Evolutionary conservation across 352 stramenopile genomes (phyloP), one percentile per base, ranked within the genome.

Genomic region (Globisporangium orthogonon): DNA sequence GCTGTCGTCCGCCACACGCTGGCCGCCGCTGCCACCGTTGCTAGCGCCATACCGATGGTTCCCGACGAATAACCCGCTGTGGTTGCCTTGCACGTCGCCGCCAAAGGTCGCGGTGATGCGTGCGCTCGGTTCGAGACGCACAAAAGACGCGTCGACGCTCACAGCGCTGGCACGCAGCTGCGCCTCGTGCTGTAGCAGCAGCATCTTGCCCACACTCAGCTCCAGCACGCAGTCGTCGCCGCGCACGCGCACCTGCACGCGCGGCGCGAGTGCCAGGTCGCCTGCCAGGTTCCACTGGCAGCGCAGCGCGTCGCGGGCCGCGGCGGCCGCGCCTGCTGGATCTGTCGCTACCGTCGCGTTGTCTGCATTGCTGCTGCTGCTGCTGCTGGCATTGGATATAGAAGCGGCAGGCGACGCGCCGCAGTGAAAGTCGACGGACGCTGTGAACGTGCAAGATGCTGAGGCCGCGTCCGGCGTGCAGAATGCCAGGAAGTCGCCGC

Each of bases 211-310:
- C 1, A 74, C 69, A 13, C 65, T 71, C 44, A 90, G 55, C 54
- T 80, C 66, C 35, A 90, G 49, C 31, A 75, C 44, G 41, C 80
- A 90, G 56, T 88, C 70, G 40, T 81, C 70, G 13, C 80, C 76
- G 1, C 70, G 31, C 5, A 90, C 61, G 28, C 56, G 54, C 7
- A 90, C 68, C 6, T 39, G 35, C 18, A 87, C 72, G 31, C 54
- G 41, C 11, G 65, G 65, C 13, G 59, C 70, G 4, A 90, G n/a
- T 5, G 67, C 52, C 5, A 90, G 62, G 53, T 83, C 67, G 30
- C 80, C 80, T 5, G 77, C 67, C 49, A 90, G 58, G 55, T 87
- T 78, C 77, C 76, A 87, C 37, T 65, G 70, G n/a, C 80, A 90
- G 3, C 65, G 61, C 31, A 60, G 28, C 28, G 65, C 78, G 4